Conservation (phyloP, 2,329 filamentous ascomycete species). For the Colletotrichum sp. region DNA sequence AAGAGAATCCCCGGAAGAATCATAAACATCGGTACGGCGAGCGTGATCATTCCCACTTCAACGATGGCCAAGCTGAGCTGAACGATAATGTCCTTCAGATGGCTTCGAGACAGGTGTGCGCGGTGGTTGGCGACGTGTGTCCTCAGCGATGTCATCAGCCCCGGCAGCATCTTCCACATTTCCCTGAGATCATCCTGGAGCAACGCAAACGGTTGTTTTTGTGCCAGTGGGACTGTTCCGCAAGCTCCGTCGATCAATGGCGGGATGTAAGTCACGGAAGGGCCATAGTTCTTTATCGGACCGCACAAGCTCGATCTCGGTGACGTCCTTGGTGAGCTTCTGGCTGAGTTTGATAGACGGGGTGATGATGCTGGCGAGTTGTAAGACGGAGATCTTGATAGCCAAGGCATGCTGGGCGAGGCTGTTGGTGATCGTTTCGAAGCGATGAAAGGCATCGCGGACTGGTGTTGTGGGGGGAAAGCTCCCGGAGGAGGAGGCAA, state of each 20-base stretch:
- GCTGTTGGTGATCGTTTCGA: slow-evolving; percentile 11
- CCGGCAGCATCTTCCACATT: slow-evolving; percentile 23
- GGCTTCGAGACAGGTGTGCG: slow-evolving; percentile 22
- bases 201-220: slow-evolving; percentile 24
- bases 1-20: slow-evolving; percentile 35
- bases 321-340: slow-evolving; percentile 8
- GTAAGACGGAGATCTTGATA: slow-evolving; percentile 20
- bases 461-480: not conserved
- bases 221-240: slow-evolving; percentile 34
- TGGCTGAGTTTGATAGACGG: not conserved
- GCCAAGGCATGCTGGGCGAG: slow-evolving; percentile 16
- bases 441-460: slow-evolving; percentile 21
- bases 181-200: slow-evolving; percentile 27
- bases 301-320: slow-evolving; percentile 8
- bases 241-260: slow-evolving; percentile 39
- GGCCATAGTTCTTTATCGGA: slow-evolving; percentile 16
- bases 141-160: slow-evolving; percentile 25
- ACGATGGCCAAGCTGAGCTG: slow-evolving; percentile 28
- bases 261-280: slow-evolving; percentile 36
- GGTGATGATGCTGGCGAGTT: slow-evolving; percentile 12
- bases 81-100: slow-evolving; percentile 26
- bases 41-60: slow-evolving; percentile 29
- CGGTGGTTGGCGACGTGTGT: slow-evolving; percentile 19
- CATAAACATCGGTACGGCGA: slow-evolving; percentile 29
- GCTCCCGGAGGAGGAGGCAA: not conserved